Evolutionary conservation across 2,329 filamentous ascomycete genomes (phyloP).

Genomic region (Seiridium unicorne): DNA sequence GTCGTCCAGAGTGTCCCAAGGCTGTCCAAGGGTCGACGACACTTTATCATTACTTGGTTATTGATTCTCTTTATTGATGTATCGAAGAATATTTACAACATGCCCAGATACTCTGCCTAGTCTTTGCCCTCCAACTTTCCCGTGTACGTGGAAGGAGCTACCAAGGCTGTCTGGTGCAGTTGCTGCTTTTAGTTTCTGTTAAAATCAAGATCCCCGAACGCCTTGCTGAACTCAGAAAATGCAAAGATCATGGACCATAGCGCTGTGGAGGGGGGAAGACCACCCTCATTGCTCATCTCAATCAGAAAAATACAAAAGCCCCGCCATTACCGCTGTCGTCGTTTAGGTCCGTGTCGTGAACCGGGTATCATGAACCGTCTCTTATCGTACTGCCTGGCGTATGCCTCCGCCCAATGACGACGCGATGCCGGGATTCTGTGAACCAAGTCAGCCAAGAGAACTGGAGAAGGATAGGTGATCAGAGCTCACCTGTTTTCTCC

Average conservation of each 20-base stretch:
- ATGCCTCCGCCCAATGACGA: constrained; percentile 41
- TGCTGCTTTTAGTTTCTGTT: constrained; percentile 10
- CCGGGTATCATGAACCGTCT: constrained; percentile 39
- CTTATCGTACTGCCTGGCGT: constrained; percentile 58
- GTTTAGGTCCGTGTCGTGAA: constrained; percentile 13
- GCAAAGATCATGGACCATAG: constrained; percentile 6
- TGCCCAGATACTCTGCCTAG: not conserved
- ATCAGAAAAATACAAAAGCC: constrained; percentile 17
- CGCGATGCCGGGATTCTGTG: constrained; percentile 45
- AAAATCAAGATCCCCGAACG: constrained; percentile 12
- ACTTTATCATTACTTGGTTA: not conserved
- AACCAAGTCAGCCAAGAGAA: constrained; percentile 36
- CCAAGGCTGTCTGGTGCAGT: constrained; percentile 7
- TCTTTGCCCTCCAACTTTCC: not conserved
- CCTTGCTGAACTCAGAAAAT: constrained; percentile 13
- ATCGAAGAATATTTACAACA: constrained; percentile 11
- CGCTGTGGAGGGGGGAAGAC: not conserved
- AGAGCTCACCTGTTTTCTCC: constrained; percentile 62
- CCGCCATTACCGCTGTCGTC: constrained; percentile 13
- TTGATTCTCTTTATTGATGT: constrained; percentile 11
- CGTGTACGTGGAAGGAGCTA: not conserved
- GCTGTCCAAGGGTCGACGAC: no score
- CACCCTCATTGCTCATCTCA: not conserved
- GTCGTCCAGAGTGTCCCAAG: no score
- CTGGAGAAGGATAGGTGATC: constrained; percentile 23